Evolutionary conservation across 805 yeast genomes (phyloP).

Genomic region (Candida manassasensis): DNA sequence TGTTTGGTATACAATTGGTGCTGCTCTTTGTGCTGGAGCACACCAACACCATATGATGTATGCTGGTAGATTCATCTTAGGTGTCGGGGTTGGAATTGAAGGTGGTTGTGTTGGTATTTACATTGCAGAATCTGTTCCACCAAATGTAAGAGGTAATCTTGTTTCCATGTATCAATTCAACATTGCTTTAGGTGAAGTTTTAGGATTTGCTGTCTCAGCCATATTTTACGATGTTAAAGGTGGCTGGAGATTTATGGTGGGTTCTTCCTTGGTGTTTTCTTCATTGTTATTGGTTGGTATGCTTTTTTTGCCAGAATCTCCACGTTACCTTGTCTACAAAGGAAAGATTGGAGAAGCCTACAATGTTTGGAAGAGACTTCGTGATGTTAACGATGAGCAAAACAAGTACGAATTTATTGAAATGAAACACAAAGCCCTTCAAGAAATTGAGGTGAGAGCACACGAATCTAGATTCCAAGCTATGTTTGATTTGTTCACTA

Average conservation of each 20-base stretch:
- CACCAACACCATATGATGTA: constrained; percentile 37
- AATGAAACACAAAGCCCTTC: constrained; percentile 48
- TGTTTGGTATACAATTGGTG: constrained; percentile 58
- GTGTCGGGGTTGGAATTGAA: constrained; percentile 63
- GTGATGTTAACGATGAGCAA: constrained; percentile 40
- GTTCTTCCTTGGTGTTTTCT: constrained; percentile 58
- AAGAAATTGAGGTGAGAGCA: constrained; percentile 38
- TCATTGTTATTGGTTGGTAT: constrained; percentile 47
- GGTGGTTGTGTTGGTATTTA: constrained; percentile 63
- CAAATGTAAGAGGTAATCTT: constrained; percentile 52
- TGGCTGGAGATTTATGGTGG: constrained; percentile 66
- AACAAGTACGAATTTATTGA: constrained; percentile 53
- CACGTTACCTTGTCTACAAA: constrained; percentile 40
- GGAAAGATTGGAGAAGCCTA: constrained; percentile 43
- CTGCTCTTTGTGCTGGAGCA: constrained; percentile 48
- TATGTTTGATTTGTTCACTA: constrained; percentile 48
- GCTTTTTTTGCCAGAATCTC: constrained; percentile 50
- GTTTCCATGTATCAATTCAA: constrained; percentile 62
- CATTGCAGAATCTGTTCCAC: constrained; percentile 57
- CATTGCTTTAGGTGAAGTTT: constrained; percentile 62
- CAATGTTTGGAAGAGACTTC: constrained; percentile 50
- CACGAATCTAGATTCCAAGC: constrained; percentile 34
- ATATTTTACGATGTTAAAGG: constrained; percentile 52
- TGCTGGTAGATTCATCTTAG: constrained; percentile 53
- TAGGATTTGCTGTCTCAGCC: constrained; percentile 62